phyloP scores from a whole-genome alignment of 148 eudicot genomes.

The Diospyros kaki region DNA sequence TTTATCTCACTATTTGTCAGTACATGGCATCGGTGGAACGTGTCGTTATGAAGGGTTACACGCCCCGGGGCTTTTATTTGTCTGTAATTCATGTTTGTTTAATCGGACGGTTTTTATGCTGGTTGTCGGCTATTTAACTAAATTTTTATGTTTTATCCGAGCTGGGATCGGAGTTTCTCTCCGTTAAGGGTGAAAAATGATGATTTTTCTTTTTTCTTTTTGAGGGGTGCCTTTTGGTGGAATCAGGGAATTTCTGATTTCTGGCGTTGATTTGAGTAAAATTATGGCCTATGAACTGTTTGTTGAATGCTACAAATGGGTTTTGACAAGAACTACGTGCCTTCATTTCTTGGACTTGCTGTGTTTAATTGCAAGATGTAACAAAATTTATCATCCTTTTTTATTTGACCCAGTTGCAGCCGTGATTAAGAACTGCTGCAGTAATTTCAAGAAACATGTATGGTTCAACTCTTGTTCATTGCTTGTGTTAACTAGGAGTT shows the following conservation, averaged over 20 bases:
- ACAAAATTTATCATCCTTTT: no score
- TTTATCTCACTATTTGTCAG: no score
- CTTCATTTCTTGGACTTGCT: neutral
- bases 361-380: neutral
- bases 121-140: no score
- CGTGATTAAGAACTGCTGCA: neutral
- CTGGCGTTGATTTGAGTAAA: no score
- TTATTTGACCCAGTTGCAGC: no score
- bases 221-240: neutral
- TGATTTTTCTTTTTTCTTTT: slow-evolving; percentile 1
- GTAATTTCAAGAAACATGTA: neutral
- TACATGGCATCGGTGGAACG: no score
- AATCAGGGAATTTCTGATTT: neutral
- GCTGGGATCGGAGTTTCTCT: no score
- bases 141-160: no score
- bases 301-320: neutral
- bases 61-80: no score
- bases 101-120: no score
- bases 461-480: neutral
- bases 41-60: no score
- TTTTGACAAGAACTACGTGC: neutral
- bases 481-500: neutral
- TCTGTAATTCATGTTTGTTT: no score
- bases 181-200: neutral
- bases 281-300: neutral